Conservation (phyloP, 768 basidiomycete genomes). For the Lentinula raphanica region DNA sequence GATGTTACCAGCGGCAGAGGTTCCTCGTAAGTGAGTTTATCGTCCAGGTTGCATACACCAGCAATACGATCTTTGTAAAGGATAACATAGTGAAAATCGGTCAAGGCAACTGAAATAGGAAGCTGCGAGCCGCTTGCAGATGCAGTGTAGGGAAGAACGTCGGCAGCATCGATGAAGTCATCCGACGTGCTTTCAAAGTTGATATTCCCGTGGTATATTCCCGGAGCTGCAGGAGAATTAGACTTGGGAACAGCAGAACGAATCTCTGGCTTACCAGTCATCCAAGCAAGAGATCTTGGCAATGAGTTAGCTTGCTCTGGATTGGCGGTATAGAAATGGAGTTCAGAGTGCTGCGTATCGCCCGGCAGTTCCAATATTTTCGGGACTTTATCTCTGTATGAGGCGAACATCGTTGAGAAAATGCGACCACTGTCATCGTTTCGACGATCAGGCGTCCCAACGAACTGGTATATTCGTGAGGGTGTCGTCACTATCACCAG, state of each 20-base stretch:
- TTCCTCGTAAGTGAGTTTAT: slow-evolving; percentile 82
- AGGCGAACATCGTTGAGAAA: slow-evolving; percentile 68
- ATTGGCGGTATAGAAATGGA: slow-evolving; percentile 74
- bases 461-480: slow-evolving; percentile 87
- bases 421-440: slow-evolving; percentile 72
- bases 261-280: slow-evolving; percentile 59
- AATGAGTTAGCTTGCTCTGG: slow-evolving; percentile 64
- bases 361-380: slow-evolving; percentile 93
- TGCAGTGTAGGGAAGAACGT: slow-evolving; percentile 74
- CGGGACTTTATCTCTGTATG: slow-evolving; percentile 71
- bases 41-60: slow-evolving; percentile 76
- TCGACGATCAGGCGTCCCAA: slow-evolving; percentile 60
- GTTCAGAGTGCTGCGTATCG: slow-evolving; percentile 64
- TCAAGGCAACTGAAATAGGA: slow-evolving; percentile 76
- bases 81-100: slow-evolving; percentile 89
- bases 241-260: not conserved
- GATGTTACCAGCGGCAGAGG: slow-evolving; percentile 61
- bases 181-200: slow-evolving; percentile 67
- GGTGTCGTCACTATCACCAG: slow-evolving; percentile 82
- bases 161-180: slow-evolving; percentile 71
- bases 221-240: slow-evolving; percentile 50
- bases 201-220: slow-evolving; percentile 81
- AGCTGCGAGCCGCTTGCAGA: slow-evolving; percentile 33
- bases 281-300: slow-evolving; percentile 81
- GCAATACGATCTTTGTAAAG: slow-evolving; percentile 75